These are phyloP conservation scores for Lipomyces chichibuensis DNA, from an alignment of 805 yeast genomes.

Conservation along the genomic window DNA sequence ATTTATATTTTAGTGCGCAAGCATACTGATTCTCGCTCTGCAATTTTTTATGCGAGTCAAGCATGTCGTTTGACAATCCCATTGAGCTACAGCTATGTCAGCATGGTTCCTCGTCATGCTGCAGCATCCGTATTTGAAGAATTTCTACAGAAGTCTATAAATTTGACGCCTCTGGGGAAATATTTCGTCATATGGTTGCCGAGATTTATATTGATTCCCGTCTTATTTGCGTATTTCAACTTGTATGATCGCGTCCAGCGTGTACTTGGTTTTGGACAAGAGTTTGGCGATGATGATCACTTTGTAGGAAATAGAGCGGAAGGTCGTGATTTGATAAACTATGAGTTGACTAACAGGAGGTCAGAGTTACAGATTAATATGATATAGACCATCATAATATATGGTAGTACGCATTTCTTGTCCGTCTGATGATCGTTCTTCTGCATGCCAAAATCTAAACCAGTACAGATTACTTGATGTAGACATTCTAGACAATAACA, in stretches of 20 bases:
- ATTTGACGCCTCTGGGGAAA: constrained; percentile 72
- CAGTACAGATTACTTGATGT: too few relatives aligned
- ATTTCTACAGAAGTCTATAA: constrained; percentile 75
- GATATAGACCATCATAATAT: neutral
- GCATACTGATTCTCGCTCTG: constrained; percentile 72
- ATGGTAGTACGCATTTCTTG: too few relatives aligned
- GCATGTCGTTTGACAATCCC: constrained; percentile 83
- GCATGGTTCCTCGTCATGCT: constrained; percentile 56
- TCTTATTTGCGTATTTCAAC: constrained; percentile 63
- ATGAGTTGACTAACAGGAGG: constrained; percentile 25
- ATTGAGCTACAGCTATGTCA: constrained; percentile 74
- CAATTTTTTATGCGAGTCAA: constrained; percentile 77
- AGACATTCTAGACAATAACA: too few relatives aligned
- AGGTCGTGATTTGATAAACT: constrained; percentile 36
- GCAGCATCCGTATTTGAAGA: constrained; percentile 59
- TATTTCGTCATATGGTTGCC: constrained; percentile 77
- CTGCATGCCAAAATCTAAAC: too few relatives aligned
- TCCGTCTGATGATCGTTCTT: too few relatives aligned
- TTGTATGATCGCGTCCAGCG: constrained; percentile 65
- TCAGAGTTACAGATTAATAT: neutral
- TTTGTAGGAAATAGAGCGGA: constrained; percentile 38
- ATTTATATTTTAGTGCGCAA: constrained; percentile 73
- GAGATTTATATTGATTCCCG: constrained; percentile 70
- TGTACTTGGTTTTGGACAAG: constrained; percentile 47
- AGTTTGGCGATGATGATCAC: constrained; percentile 47